Evolutionary conservation across 345 rosid genomes (phyloP).

Genomic region (Salix dunnii): DNA sequence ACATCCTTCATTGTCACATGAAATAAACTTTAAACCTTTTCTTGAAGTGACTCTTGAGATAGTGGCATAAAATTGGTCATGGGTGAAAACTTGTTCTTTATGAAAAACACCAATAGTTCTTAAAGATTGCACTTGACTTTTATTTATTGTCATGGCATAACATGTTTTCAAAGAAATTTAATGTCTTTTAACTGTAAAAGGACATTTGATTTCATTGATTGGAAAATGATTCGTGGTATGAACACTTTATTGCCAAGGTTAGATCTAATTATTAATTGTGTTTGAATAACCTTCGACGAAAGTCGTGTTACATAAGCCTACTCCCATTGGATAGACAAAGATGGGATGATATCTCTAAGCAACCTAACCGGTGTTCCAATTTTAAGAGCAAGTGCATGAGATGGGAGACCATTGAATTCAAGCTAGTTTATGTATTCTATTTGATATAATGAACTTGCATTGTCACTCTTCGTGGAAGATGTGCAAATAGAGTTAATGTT

Average conservation of each 20-base stretch:
- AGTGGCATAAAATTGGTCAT: background rate
- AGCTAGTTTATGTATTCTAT: background rate
- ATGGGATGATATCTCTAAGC: background rate
- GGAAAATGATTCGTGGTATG: background rate
- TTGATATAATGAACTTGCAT: background rate
- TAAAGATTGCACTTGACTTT: constrained; percentile 11
- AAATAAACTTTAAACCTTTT: background rate
- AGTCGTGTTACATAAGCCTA: background rate
- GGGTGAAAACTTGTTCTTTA: background rate
- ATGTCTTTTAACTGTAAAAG: background rate
- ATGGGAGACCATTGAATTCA: background rate
- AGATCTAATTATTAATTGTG: background rate
- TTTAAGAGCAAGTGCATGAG: background rate
- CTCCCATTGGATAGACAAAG: background rate
- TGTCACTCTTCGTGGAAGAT: too few species aligned
- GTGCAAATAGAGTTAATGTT: background rate
- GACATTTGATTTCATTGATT: background rate
- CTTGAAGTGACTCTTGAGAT: background rate
- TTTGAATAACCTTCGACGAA: background rate
- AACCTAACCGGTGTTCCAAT: constrained; percentile 2
- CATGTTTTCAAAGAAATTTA: background rate
- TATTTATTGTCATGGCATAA: constrained; percentile 12
- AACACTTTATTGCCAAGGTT: background rate
- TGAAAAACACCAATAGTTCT: background rate
- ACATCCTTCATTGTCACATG: background rate